A percentile compares a stretch with the other conserved stretches of the same genome.
These are phyloP conservation scores for Monosporascus sp. DNA, from an alignment of 2,329 filamentous ascomycete genomes.

Conservation along the genomic window DNA sequence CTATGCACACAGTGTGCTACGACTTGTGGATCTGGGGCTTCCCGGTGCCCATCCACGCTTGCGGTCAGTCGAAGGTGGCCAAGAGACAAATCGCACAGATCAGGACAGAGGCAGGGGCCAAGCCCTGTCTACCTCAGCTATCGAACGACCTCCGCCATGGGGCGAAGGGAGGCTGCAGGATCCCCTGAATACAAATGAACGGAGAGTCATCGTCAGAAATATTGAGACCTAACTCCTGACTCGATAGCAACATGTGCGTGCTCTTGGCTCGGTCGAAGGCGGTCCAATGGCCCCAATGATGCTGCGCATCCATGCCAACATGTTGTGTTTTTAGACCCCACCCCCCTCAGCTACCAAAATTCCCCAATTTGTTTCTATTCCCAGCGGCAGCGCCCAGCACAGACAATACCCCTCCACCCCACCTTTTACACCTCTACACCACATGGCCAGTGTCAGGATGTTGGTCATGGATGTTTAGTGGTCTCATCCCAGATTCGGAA, in stretches of 20 bases:
- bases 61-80: not conserved
- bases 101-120: not conserved
- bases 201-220: not conserved
- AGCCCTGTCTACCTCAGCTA: not conserved
- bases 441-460: slow-evolving; percentile 27
- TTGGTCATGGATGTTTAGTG: slow-evolving; percentile 5
- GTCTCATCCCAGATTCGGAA: slow-evolving; percentile 5
- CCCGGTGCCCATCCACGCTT: not conserved
- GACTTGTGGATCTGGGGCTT: not conserved
- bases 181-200: not conserved
- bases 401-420: slow-evolving; percentile 8
- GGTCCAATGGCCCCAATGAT: not conserved
- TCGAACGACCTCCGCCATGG: not conserved
- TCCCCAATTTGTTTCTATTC: too few species aligned
- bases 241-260: not conserved
- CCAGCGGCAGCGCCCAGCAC: too few species aligned
- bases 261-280: not conserved
- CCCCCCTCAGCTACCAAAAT: too few species aligned
- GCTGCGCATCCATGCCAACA: not conserved
- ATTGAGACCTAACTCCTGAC: not conserved
- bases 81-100: not conserved
- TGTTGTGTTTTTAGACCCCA: not conserved
- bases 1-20: not conserved
- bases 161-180: not conserved
- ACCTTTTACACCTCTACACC: slow-evolving; percentile 19